Evolutionary conservation across 1,139 yeast species (phyloP).

Genomic region (Candida sp.): DNA sequence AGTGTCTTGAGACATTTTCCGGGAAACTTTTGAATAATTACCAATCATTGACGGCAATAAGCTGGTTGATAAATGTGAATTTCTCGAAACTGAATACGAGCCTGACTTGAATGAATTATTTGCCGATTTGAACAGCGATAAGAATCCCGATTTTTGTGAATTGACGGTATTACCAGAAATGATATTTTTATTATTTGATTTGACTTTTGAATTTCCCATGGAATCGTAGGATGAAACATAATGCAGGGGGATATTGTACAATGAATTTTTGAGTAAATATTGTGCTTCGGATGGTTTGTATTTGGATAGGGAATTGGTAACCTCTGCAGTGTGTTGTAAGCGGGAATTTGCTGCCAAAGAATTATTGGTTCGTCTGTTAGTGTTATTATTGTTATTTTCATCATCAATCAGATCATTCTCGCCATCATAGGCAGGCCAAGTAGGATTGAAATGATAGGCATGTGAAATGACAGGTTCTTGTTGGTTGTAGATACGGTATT

Average conservation of each 20-base stretch:
- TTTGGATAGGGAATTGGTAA: background rate
- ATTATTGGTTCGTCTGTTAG: background rate
- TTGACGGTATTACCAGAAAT: background rate
- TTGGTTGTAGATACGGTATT: slow-evolving; percentile 8
- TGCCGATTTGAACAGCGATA: background rate
- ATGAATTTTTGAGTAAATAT: background rate
- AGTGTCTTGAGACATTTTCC: slow-evolving; percentile 31
- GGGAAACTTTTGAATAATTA: slow-evolving; percentile 34
- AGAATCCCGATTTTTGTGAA: background rate
- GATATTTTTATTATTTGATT: background rate
- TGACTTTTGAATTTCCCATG: background rate
- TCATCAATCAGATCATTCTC: slow-evolving; percentile 5
- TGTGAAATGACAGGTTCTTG: background rate
- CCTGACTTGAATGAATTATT: background rate
- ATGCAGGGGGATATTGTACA: slow-evolving; percentile 3
- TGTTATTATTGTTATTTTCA: slow-evolving; percentile 5
- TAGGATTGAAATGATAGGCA: slow-evolving; percentile 22
- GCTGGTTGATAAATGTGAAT: slow-evolving; percentile 22
- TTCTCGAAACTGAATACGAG: background rate
- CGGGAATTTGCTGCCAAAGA: background rate
- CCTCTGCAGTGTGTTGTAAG: background rate
- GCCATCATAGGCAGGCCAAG: slow-evolving; percentile 26
- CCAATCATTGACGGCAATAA: slow-evolving; percentile 42
- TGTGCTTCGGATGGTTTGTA: slow-evolving; percentile 1
- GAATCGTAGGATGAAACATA: slow-evolving; percentile 1